A percentile compares a stretch with the other conserved stretches of the same genome.
These are phyloP conservation scores for Pseudopediastrum boryanum DNA, from an alignment of 139 green algal species.

Conservation along the genomic window DNA sequence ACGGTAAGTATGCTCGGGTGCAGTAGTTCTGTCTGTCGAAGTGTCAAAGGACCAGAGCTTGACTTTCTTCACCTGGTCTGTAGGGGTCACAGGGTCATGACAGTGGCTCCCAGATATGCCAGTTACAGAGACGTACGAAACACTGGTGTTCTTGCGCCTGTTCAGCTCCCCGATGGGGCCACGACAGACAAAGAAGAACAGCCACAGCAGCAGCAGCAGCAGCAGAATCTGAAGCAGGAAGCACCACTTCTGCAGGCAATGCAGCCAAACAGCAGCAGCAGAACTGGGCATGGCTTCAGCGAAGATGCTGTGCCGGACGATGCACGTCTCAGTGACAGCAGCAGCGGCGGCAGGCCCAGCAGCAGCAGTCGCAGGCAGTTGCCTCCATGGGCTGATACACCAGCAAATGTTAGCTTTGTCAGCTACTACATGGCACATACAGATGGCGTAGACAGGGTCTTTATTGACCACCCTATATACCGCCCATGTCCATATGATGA, in stretches of 20 bases:
- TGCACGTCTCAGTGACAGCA: too few relatives aligned
- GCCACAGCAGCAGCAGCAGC: background rate
- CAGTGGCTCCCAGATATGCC: slow-evolving; percentile 75
- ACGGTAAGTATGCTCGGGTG: slow-evolving; percentile 40
- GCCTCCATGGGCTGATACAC: background rate
- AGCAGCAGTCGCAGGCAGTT: slow-evolving; percentile 42
- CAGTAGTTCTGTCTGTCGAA: too few relatives aligned
- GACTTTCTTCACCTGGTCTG: too few relatives aligned
- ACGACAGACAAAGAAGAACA: too few relatives aligned
- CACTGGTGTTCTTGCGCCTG: slow-evolving; percentile 59
- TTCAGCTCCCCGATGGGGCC: slow-evolving; percentile 66
- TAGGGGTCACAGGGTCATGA: slow-evolving; percentile 86
- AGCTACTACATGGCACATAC: slow-evolving; percentile 45
- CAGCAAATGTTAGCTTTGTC: slow-evolving; percentile 24
- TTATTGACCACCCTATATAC: slow-evolving; percentile 84
- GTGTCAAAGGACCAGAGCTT: too few relatives aligned
- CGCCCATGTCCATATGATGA: too few relatives aligned
- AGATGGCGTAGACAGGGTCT: slow-evolving; percentile 75
- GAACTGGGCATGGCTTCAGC: too few relatives aligned
- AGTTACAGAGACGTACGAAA: slow-evolving; percentile 60
- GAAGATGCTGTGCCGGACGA: too few relatives aligned
- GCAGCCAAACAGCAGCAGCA: background rate
- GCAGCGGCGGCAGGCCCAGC: too few relatives aligned
- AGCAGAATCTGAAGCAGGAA: background rate
- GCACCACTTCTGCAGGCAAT: slow-evolving; percentile 5